phyloP scores from a whole-genome alignment of 2,329 filamentous ascomycete genomes.

The Magnaporthiopsis rhizophila region DNA sequence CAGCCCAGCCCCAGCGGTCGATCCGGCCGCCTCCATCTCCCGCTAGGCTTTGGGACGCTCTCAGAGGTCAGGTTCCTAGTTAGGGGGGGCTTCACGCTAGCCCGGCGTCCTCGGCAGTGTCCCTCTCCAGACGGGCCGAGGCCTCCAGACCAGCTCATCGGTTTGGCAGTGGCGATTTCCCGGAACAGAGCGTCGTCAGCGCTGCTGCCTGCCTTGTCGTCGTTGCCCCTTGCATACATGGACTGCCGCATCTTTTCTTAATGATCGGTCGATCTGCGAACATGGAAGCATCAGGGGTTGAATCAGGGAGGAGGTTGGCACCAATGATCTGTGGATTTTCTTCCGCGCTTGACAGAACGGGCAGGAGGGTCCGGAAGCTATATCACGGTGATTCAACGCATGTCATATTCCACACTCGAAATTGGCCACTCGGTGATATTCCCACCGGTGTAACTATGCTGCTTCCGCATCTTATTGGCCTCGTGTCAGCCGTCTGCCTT shows the following conservation, averaged over 20 bases:
- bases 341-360: too few relatives aligned
- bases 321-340: too few relatives aligned
- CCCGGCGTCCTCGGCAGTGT: background rate
- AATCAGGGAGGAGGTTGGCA: background rate
- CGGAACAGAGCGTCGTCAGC: background rate
- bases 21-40: background rate
- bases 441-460: too few relatives aligned
- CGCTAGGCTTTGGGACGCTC: background rate
- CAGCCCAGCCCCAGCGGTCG: background rate
- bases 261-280: background rate
- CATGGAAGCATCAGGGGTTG: background rate
- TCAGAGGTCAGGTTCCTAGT: background rate
- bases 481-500: too few relatives aligned
- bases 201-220: background rate
- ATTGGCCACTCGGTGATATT: too few relatives aligned
- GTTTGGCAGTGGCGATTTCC: background rate
- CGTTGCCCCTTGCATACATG: background rate
- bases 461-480: too few relatives aligned
- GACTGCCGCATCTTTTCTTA: background rate
- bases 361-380: too few relatives aligned
- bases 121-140: background rate
- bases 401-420: too few relatives aligned
- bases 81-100: too few relatives aligned
- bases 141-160: background rate
- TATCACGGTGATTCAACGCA: too few relatives aligned